Base-by-base conservation (phyloP, 139 green algal species). In the Closterium sp. region DNA sequence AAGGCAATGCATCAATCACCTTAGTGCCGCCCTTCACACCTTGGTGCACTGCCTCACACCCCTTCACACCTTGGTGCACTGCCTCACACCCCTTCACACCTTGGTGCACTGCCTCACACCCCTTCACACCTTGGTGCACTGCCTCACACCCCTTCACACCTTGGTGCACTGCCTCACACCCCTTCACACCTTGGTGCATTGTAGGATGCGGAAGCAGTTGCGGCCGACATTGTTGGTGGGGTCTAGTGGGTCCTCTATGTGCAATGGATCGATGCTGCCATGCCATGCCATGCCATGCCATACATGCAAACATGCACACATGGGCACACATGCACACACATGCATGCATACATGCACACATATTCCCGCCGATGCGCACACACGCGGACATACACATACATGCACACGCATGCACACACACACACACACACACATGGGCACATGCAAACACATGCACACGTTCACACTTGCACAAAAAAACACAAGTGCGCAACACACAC, bases 191-290 rank as follows among this genome's bases (percentile, higher is more conserved):
- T 93, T 93, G 91, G 91, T 93, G 91, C 91, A 93, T 89, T 94
- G 91, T 2, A 94, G 30, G 28, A 94, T 89, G 31, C 91, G 91
- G 88, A 94, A 94, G 88, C 91, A 94, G 88, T 94, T 94, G 88
- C 91, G 88, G 17, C 91, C 91, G 3, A 94, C 85, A 28, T 94
- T 94, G 91, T 94, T 94, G 34, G 34, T 87, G 6, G 70, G 70
- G n/a, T 89, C 24, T 2, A 94, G 88, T 0, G 91, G 91, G 91
- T 94, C 91, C 91, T 94, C 91, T 28, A 94, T 94, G 30, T 29
- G 86, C 29, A 93, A 89, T 79, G 91, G 91, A n/a, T 93, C 91
- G 87, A 93, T 93, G 70, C 91, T 93, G 89, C 30, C 34, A 79
- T 86, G 88, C 62, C 86, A 42, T 42, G 24, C 0, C 28, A 50